A percentile compares a stretch with the other conserved stretches of the same genome.
These are phyloP conservation scores for Ustilago curta DNA, from an alignment of 1,284 basidiomycete species.

Conservation along the genomic window DNA sequence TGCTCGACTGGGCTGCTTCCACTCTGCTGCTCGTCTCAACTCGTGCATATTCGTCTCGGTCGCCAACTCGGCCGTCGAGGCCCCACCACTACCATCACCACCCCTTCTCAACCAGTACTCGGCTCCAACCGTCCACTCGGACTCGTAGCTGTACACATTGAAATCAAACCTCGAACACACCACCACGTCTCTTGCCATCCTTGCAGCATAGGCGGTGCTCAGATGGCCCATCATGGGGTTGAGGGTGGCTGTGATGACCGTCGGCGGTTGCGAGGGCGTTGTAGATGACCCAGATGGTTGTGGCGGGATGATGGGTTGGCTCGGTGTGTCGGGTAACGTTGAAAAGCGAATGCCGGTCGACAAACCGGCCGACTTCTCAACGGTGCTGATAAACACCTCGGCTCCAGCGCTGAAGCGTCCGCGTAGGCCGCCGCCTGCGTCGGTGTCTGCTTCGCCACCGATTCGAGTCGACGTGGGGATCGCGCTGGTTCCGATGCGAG, in stretches of 20 bases:
- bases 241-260: conserved; percentile 91
- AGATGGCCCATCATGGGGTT: conserved; percentile 97
- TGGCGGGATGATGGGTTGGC: conserved; percentile 7
- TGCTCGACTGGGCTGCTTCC: too few species aligned
- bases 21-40: not conserved
- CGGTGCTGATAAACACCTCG: conserved; percentile 91
- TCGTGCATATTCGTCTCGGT: not conserved
- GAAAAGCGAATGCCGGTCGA: conserved; percentile 93
- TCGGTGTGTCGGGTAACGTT: conserved; percentile 80
- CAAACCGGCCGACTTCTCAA: conserved; percentile 91
- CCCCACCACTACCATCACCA: not conserved
- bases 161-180: conserved; percentile 93
- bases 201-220: conserved; percentile 88
- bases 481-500: not conserved
- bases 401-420: conserved; percentile 91
- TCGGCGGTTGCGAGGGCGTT: conserved; percentile 75
- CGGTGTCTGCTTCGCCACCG: conserved; percentile 71
- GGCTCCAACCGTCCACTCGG: conserved; percentile 85
- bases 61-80: not conserved
- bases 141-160: conserved; percentile 96
- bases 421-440: conserved; percentile 78
- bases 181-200: conserved; percentile 85
- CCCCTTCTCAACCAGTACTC: conserved; percentile 60
- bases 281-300: conserved; percentile 3
- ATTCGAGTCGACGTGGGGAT: not conserved